Base-by-base conservation (phyloP, 2,329 filamentous ascomycete genomes). In the Aureobasidium subglaciale region DNA sequence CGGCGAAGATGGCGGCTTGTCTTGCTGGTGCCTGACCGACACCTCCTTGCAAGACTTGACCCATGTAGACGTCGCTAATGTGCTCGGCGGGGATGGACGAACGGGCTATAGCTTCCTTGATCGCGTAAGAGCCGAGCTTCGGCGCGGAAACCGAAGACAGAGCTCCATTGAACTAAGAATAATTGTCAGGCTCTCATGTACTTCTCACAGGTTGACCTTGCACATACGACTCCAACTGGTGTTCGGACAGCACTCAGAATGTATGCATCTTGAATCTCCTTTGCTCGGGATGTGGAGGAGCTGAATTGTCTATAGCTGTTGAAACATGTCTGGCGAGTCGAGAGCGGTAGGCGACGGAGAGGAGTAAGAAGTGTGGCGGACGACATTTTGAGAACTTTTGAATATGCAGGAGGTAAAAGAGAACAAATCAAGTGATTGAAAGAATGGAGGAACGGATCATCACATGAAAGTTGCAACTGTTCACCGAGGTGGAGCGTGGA, bases 11-110 rank as follows among this genome's bases (percentile, higher is more conserved):
- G 61, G 83, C 77, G 10, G 93, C 93, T 75, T 99, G 93, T 46
- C 93, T 84, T 20, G 93, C 92, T 2, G 93, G 93, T 0, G 93
- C 83, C 74, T 99, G 93, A 42, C 93, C 93, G 5, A 93, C 81
- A 16, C 81, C 82, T 41, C 80, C 92, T 70, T 90, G 86, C 37
- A 97, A 80, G 9, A 97, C 93, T 66, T 96, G 95, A 68, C 93
- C 93, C 88, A 97, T 95, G 76, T 97, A 97, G 15, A 97, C 90
- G 72, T 95, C 88, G 60, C 86, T 87, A 66, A 97, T 89, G 68
- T 87, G 87, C 30, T 86, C 83, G 52, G 83, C 71, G 1, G 93
- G 91, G 6, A 97, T 81, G 61, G 84, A 85, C 52, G 91, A 95
- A 72, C 93, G 95, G 63, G 86, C 82, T 54, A 99, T 73, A 25